These are phyloP conservation scores for Allodekkera sacchari DNA, from an alignment of 805 yeast genomes.

Conservation along the genomic window DNA sequence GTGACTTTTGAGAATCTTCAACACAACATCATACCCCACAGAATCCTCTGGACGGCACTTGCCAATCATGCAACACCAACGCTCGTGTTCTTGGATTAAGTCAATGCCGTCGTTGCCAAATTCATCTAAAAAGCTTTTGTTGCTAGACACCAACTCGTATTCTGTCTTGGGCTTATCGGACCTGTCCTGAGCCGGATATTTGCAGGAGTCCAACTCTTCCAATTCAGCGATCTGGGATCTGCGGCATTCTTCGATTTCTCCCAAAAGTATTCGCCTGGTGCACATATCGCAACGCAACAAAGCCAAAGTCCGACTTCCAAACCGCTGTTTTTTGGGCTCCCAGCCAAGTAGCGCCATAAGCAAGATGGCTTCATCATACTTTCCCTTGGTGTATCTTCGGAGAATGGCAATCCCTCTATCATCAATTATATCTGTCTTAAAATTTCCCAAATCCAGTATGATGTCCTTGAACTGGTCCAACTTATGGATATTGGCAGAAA, in stretches of 20 bases:
- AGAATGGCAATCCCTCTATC: conserved; percentile 6
- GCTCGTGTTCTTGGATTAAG: conserved; percentile 26
- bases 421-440: conserved; percentile 7
- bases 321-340: conserved; percentile 23
- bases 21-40: conserved; percentile 13
- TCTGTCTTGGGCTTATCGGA: conserved; percentile 3
- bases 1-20: conserved; percentile 6
- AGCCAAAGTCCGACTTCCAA: conserved; percentile 17
- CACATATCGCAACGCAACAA: conserved; percentile 27
- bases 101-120: conserved; percentile 18
- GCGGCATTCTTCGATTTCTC: conserved; percentile 7
- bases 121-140: conserved; percentile 10
- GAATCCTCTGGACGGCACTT: conserved; percentile 4
- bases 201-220: conserved; percentile 18
- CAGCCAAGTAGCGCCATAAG: conserved; percentile 28
- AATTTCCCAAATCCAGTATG: conserved; percentile 9
- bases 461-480: conserved; percentile 9
- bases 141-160: conserved; percentile 8
- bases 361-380: conserved; percentile 7
- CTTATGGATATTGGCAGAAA: conserved; percentile 9
- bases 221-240: conserved; percentile 1
- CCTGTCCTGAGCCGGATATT: conserved; percentile 20
- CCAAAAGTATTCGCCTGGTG: conserved; percentile 26
- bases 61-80: conserved; percentile 28
- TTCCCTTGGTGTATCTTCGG: conserved; percentile 7